Percentiles rank a stretch among this genome's conserved stretches.
These are phyloP conservation scores for Anthracocystis setariae DNA, from an alignment of 1,284 basidiomycete genomes.

Conservation along the genomic window DNA sequence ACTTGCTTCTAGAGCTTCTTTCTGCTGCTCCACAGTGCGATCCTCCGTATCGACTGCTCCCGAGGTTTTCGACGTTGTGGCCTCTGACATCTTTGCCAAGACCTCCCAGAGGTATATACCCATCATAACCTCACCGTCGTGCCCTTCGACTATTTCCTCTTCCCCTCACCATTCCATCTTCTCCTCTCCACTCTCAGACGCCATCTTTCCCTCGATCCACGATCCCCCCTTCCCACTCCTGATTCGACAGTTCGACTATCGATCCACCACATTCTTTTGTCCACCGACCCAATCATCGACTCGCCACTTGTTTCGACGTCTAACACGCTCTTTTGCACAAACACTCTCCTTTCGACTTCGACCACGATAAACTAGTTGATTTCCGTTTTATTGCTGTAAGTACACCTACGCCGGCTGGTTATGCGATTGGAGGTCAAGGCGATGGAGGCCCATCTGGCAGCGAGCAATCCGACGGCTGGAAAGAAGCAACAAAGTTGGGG, in stretches of 20 bases:
- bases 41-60: conserved; percentile 7
- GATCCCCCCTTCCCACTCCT: conserved; percentile 6
- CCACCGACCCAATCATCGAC: conserved; percentile 20
- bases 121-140: conserved; percentile 9
- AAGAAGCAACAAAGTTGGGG: too few relatives aligned
- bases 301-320: conserved; percentile 19
- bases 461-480: background rate
- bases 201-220: conserved; percentile 3
- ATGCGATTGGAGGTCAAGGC: background rate
- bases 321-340: conserved; percentile 43
- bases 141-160: conserved; percentile 6
- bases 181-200: conserved; percentile 21
- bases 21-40: conserved; percentile 7
- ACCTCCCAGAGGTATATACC: conserved; percentile 38
- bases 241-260: conserved; percentile 10
- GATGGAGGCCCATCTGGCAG: conserved; percentile 11
- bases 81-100: conserved; percentile 17
- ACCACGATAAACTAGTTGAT: conserved; percentile 8
- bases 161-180: conserved; percentile 15
- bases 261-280: conserved; percentile 36
- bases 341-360: conserved; percentile 22
- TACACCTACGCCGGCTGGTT: background rate
- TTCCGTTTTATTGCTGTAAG: conserved; percentile 26
- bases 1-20: conserved; percentile 1
- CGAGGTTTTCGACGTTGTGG: conserved; percentile 12